Conservation (phyloP, 352 stramenopile genomes). For the Phytopythium mirpurense region DNA sequence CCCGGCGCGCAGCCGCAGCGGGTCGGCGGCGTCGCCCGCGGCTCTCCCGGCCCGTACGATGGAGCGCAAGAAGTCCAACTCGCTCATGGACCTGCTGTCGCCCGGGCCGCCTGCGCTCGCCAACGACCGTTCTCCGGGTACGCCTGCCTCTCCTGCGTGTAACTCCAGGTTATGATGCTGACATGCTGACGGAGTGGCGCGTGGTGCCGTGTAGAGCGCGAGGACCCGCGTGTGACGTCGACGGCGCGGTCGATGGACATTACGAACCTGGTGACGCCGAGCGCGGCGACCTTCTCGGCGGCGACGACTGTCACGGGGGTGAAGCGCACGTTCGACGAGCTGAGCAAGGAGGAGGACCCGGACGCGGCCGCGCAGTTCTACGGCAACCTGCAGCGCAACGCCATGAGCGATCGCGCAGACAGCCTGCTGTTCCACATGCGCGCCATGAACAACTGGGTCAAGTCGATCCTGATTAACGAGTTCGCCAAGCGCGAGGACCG, state of each 20-base stretch:
- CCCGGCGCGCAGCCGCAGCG: slow-evolving; percentile 6
- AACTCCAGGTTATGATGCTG: no score
- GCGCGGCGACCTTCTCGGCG: slow-evolving; percentile 9
- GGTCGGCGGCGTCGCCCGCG: slow-evolving; percentile 4
- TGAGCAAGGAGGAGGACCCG: slow-evolving; percentile 53
- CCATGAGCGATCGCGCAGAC: slow-evolving; percentile 71
- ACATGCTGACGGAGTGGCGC: no score
- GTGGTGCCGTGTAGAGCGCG: slow-evolving; percentile 12
- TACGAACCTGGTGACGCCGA: slow-evolving; percentile 42
- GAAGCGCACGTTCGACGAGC: slow-evolving; percentile 56
- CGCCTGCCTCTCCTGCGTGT: no score
- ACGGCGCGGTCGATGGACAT: slow-evolving; percentile 41
- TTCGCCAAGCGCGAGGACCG: slow-evolving; percentile 74
- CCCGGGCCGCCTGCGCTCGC: slow-evolving; percentile 38
- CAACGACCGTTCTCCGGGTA: slow-evolving; percentile 29
- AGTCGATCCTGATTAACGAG: slow-evolving; percentile 94
- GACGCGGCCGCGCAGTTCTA: slow-evolving; percentile 76
- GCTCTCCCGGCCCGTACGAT: slow-evolving; percentile 6
- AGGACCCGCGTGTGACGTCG: slow-evolving; percentile 15
- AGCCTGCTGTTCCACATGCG: slow-evolving; percentile 97
- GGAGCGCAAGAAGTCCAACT: slow-evolving; percentile 70
- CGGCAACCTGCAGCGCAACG: slow-evolving; percentile 75
- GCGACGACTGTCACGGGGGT: slow-evolving; percentile 7
- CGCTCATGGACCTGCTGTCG: slow-evolving; percentile 68
- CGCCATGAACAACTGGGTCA: slow-evolving; percentile 98